Evolutionary conservation across 139 green algal species (phyloP).

Genomic region (Coccomyxa sp.): DNA sequence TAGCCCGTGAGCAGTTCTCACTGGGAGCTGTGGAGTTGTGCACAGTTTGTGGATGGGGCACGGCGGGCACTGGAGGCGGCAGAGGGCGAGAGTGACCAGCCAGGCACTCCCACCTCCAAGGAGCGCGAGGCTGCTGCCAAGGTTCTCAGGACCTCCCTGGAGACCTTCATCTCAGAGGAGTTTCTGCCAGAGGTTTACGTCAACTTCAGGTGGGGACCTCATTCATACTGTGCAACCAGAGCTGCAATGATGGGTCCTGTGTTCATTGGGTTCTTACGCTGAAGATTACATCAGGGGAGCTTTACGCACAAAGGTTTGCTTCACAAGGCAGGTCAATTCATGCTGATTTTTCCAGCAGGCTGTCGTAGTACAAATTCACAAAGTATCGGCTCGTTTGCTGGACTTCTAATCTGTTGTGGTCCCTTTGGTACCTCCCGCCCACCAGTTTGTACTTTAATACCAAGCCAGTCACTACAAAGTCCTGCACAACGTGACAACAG

Average conservation of each 20-base stretch:
- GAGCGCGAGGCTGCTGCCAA: not conserved
- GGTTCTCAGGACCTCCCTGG: conserved; percentile 41
- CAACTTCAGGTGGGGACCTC: conserved; percentile 29
- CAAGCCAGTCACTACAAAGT: conserved; percentile 27
- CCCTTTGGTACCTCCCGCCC: conserved; percentile 35
- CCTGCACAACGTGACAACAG: not conserved
- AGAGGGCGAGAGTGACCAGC: conserved; percentile 7
- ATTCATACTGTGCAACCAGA: not conserved
- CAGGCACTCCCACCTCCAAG: not conserved
- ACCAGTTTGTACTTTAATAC: conserved; percentile 44
- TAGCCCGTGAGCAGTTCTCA: too few species aligned
- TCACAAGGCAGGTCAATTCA: not conserved
- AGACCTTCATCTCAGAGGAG: conserved; percentile 44
- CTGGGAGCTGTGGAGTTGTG: too few species aligned
- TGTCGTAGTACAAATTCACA: conserved; percentile 33
- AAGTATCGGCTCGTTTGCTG: conserved; percentile 29
- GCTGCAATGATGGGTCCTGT: not conserved
- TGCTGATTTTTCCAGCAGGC: conserved; percentile 13
- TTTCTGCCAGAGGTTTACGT: conserved; percentile 68
- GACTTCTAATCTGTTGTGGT: conserved; percentile 40
- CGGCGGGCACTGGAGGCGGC: conserved; percentile 10
- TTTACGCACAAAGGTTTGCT: not conserved
- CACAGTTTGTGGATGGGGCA: conserved; percentile 30
- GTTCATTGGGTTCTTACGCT: not conserved
- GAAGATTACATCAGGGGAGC: not conserved